Conservation (phyloP, 371 early-diverging fungal species). For the Mucor saturninus region DNA sequence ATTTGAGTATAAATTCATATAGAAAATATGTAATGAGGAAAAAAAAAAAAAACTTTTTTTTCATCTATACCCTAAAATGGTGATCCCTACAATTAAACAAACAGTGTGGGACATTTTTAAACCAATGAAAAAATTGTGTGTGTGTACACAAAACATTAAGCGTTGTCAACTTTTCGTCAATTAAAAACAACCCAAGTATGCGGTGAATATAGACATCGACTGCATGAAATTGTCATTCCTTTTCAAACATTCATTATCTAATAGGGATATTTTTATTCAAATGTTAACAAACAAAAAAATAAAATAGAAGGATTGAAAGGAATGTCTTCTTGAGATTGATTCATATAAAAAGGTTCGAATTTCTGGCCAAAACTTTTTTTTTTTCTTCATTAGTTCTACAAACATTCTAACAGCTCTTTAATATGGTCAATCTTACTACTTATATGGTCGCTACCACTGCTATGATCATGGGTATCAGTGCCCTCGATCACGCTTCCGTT, state of each 20-base stretch:
- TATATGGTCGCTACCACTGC: conserved; percentile 15
- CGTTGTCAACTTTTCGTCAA: background rate
- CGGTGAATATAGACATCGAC: too few species aligned
- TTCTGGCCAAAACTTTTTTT: background rate
- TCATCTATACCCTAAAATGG: background rate
- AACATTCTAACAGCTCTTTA: background rate
- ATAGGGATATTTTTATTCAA: too few species aligned
- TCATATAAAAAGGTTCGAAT: too few species aligned
- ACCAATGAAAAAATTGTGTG: background rate
- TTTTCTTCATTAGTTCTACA: background rate
- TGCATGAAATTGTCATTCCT: too few species aligned
- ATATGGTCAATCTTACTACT: conserved; percentile 16
- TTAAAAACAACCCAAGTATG: background rate
- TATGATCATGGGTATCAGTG: conserved; percentile 16
- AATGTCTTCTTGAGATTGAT: too few species aligned
- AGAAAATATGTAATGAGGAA: conserved; percentile 10
- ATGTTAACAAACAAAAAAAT: too few species aligned
- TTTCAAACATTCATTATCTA: too few species aligned
- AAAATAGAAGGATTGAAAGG: too few species aligned
- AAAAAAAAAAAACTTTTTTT: background rate
- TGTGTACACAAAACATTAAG: background rate
- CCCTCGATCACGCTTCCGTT: conserved; percentile 12
- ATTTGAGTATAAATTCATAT: conserved; percentile 13
- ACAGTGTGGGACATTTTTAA: background rate
- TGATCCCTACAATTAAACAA: background rate